These are phyloP conservation scores for Suillus occidentalis DNA, from an alignment of 768 basidiomycete species.

Conservation along the genomic window DNA sequence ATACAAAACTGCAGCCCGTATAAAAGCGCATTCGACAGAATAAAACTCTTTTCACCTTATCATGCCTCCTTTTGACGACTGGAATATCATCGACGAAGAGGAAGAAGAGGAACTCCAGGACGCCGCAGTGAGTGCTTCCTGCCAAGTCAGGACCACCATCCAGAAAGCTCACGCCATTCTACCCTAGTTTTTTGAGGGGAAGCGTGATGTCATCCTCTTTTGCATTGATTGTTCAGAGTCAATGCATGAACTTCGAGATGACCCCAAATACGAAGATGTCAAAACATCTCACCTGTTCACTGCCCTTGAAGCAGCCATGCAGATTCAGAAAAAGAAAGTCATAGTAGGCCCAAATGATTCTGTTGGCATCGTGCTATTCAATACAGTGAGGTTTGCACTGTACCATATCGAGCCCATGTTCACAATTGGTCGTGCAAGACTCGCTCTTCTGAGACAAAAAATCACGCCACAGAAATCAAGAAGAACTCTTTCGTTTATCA, in stretches of 20 bases:
- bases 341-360: slow-evolving; percentile 85
- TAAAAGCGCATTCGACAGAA: neutral
- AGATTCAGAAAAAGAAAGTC: slow-evolving; percentile 89
- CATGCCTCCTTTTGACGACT: slow-evolving; percentile 77
- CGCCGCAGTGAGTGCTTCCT: slow-evolving; percentile 44
- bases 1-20: neutral
- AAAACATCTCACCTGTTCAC: slow-evolving; percentile 76
- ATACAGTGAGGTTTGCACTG: slow-evolving; percentile 63
- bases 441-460: slow-evolving; percentile 33
- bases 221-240: slow-evolving; percentile 92
- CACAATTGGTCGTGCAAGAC: slow-evolving; percentile 17
- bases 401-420: neutral
- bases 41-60: neutral
- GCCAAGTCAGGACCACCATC: slow-evolving; percentile 1
- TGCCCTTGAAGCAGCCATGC: slow-evolving; percentile 80
- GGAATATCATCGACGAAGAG: slow-evolving; percentile 78
- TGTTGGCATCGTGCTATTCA: slow-evolving; percentile 90
- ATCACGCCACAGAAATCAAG: slow-evolving; percentile 59
- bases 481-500: slow-evolving; percentile 72
- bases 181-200: slow-evolving; percentile 63
- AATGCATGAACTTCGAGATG: slow-evolving; percentile 76
- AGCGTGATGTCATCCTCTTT: slow-evolving; percentile 89
- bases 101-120: slow-evolving; percentile 85
- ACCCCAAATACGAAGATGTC: slow-evolving; percentile 61
- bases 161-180: neutral